These are phyloP conservation scores for Ophiobolus disseminans DNA, from an alignment of 2,329 filamentous ascomycete species.

Conservation along the genomic window DNA sequence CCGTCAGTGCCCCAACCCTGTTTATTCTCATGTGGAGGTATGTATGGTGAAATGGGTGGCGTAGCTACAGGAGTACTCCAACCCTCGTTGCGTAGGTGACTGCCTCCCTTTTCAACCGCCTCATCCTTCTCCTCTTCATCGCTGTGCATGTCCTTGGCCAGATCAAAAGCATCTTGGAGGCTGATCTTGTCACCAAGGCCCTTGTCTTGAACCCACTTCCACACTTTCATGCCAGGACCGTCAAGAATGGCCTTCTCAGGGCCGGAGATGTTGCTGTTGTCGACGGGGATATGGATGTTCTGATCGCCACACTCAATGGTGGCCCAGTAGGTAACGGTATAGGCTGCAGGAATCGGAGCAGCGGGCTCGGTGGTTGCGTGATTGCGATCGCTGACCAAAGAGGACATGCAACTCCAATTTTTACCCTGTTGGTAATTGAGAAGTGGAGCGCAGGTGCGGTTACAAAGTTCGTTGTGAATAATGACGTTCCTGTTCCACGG, in stretches of 20 bases:
- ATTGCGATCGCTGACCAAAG: too few species aligned
- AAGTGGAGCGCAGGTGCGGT: too few species aligned
- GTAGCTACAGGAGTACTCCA: not conserved
- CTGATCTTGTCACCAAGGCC: slow-evolving; percentile 20
- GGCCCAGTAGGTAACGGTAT: slow-evolving; percentile 29
- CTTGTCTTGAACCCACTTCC: slow-evolving; percentile 35
- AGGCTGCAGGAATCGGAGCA: not conserved
- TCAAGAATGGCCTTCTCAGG: slow-evolving; percentile 24
- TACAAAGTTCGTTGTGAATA: too few species aligned
- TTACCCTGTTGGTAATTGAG: too few species aligned
- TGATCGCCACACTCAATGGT: slow-evolving; percentile 21
- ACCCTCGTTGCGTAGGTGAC: too few species aligned
- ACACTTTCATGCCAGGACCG: slow-evolving; percentile 25
- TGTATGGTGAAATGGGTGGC: not conserved
- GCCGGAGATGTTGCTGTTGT: slow-evolving; percentile 23
- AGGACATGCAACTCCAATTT: too few species aligned
- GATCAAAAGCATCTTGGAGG: slow-evolving; percentile 32
- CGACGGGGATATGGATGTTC: slow-evolving; percentile 23
- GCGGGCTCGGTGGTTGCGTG: too few species aligned
- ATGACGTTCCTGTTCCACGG: too few species aligned
- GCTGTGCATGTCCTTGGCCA: slow-evolving; percentile 23
- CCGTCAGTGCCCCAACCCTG: too few species aligned
- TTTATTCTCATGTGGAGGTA: too few species aligned
- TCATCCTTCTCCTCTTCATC: not conserved
- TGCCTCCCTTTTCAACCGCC: too few species aligned